Evolutionary conservation across 805 yeast genomes (phyloP).

Genomic region (Starmera dryadoides): DNA sequence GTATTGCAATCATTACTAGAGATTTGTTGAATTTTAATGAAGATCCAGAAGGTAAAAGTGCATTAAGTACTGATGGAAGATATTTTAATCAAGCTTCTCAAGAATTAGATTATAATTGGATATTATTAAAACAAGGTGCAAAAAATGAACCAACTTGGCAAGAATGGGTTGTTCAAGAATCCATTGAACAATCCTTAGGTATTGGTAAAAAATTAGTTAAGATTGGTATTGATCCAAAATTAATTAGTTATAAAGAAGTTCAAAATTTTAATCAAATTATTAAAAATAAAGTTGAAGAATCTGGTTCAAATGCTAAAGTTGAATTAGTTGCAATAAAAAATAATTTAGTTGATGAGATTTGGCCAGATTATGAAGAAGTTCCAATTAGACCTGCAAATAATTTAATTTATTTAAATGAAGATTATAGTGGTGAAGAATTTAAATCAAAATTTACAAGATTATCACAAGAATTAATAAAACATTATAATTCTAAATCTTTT

Average conservation of each 20-base stretch:
- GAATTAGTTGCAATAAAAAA: conserved; percentile 43
- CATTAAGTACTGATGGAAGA: conserved; percentile 88
- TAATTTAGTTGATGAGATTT: conserved; percentile 70
- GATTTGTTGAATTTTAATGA: conserved; percentile 34
- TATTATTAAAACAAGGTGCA: conserved; percentile 69
- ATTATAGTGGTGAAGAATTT: conserved; percentile 61
- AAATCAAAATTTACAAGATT: conserved; percentile 49
- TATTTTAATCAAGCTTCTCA: conserved; percentile 87
- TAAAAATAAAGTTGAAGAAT: conserved; percentile 16
- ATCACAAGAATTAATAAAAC: conserved; percentile 24
- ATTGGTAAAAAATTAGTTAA: conserved; percentile 35
- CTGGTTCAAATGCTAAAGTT: conserved; percentile 27
- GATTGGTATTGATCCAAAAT: conserved; percentile 79
- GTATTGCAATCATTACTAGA: conserved; percentile 75
- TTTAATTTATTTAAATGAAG: conserved; percentile 41
- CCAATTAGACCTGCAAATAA: conserved; percentile 51
- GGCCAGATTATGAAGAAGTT: conserved; percentile 57
- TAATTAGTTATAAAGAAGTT: conserved; percentile 44
- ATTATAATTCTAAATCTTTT: conserved; percentile 34
- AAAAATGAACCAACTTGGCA: conserved; percentile 74
- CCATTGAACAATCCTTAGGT: conserved; percentile 35
- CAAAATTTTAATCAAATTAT: conserved; percentile 22
- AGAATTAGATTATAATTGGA: conserved; percentile 78
- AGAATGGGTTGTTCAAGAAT: conserved; percentile 61
- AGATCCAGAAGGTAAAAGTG: conserved; percentile 55